These are phyloP conservation scores for Candida pseudoviswanathii DNA, from an alignment of 1,139 yeast genomes.

Conservation along the genomic window DNA sequence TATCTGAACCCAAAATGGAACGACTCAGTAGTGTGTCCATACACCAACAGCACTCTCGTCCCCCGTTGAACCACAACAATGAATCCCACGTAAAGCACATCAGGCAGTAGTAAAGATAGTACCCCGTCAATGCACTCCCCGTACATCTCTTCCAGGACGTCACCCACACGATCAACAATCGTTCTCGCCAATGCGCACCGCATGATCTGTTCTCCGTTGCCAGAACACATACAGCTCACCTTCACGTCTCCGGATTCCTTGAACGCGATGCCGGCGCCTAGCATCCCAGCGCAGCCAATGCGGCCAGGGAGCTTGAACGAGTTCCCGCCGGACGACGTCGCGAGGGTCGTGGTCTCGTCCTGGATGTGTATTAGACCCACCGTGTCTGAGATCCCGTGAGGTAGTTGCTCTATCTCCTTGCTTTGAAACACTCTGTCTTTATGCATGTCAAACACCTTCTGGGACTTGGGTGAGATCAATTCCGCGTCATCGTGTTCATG, in stretches of 20 bases:
- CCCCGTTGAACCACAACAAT: slow-evolving; percentile 23
- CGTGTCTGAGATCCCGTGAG: slow-evolving; percentile 29
- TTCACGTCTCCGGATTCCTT: slow-evolving; percentile 17
- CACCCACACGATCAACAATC: slow-evolving; percentile 20
- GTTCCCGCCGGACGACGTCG: slow-evolving; percentile 57
- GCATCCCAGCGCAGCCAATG: slow-evolving; percentile 55
- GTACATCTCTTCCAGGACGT: slow-evolving; percentile 12
- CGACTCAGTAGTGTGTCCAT: slow-evolving; percentile 47
- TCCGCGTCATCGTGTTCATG: slow-evolving; percentile 1
- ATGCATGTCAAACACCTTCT: slow-evolving; percentile 17
- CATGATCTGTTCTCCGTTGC: slow-evolving; percentile 58
- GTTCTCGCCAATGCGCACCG: slow-evolving; percentile 40
- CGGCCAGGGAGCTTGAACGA: slow-evolving; percentile 52
- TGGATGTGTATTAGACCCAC: slow-evolving; percentile 30
- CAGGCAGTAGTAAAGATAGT: slow-evolving; percentile 1
- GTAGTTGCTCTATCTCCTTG: background rate
- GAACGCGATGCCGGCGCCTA: slow-evolving; percentile 47
- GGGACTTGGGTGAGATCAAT: slow-evolving; percentile 21
- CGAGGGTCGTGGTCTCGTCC: slow-evolving; percentile 23
- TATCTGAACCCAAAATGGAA: slow-evolving; percentile 42
- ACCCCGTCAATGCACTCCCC: slow-evolving; percentile 16
- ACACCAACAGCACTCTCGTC: slow-evolving; percentile 23
- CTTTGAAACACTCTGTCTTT: slow-evolving; percentile 15
- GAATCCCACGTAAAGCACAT: slow-evolving; percentile 33
- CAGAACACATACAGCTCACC: slow-evolving; percentile 51